phyloP scores from a whole-genome alignment of 192 early-diverging fungal species.

The Linnemannia elongata region DNA sequence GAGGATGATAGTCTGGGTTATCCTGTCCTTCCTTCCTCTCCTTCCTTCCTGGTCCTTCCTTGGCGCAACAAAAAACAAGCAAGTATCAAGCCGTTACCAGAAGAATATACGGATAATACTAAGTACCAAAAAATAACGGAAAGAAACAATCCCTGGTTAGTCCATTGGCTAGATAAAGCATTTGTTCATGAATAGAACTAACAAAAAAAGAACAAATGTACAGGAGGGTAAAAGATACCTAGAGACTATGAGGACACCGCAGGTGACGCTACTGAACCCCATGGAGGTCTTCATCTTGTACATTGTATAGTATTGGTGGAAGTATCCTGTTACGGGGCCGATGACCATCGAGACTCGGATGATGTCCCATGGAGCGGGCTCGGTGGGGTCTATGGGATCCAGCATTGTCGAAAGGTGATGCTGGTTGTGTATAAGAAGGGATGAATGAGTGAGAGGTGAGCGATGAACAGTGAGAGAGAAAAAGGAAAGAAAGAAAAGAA shows the following conservation, averaged over 20 bases:
- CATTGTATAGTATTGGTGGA: conserved; percentile 68
- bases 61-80: not conserved
- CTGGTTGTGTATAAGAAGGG: not conserved
- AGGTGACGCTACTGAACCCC: conserved; percentile 69
- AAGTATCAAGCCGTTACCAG: conserved; percentile 17
- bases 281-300: conserved; percentile 60
- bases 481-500: not conserved
- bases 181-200: not conserved
- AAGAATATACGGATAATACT: conserved; percentile 56
- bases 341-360: conserved; percentile 66
- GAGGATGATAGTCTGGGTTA: not conserved
- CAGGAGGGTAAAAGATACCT: conserved; percentile 48
- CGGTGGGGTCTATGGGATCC: conserved; percentile 38
- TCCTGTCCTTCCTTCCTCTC: not conserved
- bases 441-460: not conserved
- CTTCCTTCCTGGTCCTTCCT: not conserved
- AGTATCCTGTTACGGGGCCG: conserved; percentile 70
- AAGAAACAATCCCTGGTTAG: not conserved
- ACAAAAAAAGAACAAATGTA: not conserved
- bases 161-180: not conserved
- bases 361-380: conserved; percentile 44
- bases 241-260: conserved; percentile 66
- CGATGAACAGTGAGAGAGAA: not conserved
- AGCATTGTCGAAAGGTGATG: conserved; percentile 4
- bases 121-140: not conserved